Percentiles rank a stretch among this genome's conserved stretches.
These are phyloP conservation scores for Colletotrichum endophyticum DNA, from an alignment of 2,329 filamentous ascomycete species.

Conservation along the genomic window DNA sequence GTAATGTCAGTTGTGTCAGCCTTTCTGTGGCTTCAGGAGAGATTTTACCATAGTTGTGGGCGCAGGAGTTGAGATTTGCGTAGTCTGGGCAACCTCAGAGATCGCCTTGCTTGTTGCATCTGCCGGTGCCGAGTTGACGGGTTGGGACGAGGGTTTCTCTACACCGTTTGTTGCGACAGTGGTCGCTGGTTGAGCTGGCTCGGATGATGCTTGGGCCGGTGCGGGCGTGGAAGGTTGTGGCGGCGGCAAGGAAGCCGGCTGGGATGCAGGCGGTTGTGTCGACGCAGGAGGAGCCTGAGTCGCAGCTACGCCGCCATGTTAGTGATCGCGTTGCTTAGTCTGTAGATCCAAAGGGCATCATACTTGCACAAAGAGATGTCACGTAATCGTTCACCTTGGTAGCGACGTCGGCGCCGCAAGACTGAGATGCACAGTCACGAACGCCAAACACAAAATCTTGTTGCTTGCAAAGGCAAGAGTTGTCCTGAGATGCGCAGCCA, in stretches of 20 bases:
- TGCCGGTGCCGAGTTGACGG: neutral
- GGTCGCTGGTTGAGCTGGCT: neutral
- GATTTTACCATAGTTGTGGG: constrained; percentile 8
- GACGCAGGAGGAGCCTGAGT: neutral
- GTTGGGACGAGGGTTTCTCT: neutral
- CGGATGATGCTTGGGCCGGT: neutral
- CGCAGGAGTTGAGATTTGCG: constrained; percentile 7
- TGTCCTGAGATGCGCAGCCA: constrained; percentile 31
- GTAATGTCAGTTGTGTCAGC: neutral
- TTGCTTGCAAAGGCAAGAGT: constrained; percentile 44
- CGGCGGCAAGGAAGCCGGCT: neutral
- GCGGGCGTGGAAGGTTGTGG: neutral
- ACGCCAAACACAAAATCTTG: constrained; percentile 39
- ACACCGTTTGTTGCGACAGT: neutral
- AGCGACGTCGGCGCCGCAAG: constrained; percentile 30
- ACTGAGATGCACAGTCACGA: constrained; percentile 41
- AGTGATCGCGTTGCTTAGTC: neutral
- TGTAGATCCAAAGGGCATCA: constrained; percentile 6
- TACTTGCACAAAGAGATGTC: constrained; percentile 32
- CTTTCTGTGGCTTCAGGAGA: neutral
- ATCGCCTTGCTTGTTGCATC: neutral
- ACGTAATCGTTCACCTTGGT: constrained; percentile 31
- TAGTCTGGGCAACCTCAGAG: constrained; percentile 17
- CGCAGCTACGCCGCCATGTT: neutral
- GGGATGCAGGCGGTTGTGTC: neutral